Conservation (phyloP, 1,284 basidiomycete genomes). For the Entoloma clypeatum region DNA sequence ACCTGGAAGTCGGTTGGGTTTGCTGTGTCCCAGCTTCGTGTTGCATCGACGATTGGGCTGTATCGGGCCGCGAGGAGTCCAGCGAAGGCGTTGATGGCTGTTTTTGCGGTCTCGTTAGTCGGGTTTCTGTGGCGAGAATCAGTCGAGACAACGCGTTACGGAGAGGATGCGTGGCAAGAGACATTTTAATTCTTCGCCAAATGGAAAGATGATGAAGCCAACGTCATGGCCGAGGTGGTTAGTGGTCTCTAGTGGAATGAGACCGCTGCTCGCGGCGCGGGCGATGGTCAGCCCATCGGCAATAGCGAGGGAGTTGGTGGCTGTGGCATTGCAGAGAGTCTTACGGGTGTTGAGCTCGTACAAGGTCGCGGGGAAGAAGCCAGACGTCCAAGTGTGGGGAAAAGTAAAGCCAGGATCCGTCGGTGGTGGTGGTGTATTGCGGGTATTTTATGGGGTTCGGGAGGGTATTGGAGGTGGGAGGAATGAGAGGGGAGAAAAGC, state of each 20-base stretch:
- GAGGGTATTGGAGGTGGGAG: slow-evolving; percentile 42
- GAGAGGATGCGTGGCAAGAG: not conserved
- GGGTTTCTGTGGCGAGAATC: slow-evolving; percentile 34
- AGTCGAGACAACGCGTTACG: not conserved
- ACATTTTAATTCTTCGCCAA: slow-evolving; percentile 47
- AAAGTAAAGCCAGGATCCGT: slow-evolving; percentile 52
- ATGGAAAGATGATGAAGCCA: slow-evolving; percentile 66
- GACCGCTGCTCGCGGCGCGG: slow-evolving; percentile 44
- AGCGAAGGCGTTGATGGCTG: slow-evolving; percentile 42
- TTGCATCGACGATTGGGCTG: slow-evolving; percentile 43
- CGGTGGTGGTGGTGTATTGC: slow-evolving; percentile 45
- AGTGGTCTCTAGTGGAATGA: slow-evolving; percentile 44
- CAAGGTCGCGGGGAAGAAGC: slow-evolving; percentile 60
- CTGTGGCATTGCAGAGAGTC: slow-evolving; percentile 40
- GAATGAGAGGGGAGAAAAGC: slow-evolving; percentile 54
- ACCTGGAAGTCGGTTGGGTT: slow-evolving; percentile 57
- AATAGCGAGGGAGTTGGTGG: slow-evolving; percentile 30
- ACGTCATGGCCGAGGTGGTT: slow-evolving; percentile 61
- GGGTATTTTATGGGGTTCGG: slow-evolving; percentile 49
- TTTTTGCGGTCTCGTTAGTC: slow-evolving; percentile 40
- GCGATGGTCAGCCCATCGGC: slow-evolving; percentile 54
- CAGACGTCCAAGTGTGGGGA: slow-evolving; percentile 61
- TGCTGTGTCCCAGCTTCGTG: slow-evolving; percentile 53
- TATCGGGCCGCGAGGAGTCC: slow-evolving; percentile 42
- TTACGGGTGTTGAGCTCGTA: slow-evolving; percentile 56